Evolutionary conservation across 2,329 filamentous ascomycete species (phyloP), one percentile per base, ranked within the genome.

Genomic region (Plenodomus lindquistii): DNA sequence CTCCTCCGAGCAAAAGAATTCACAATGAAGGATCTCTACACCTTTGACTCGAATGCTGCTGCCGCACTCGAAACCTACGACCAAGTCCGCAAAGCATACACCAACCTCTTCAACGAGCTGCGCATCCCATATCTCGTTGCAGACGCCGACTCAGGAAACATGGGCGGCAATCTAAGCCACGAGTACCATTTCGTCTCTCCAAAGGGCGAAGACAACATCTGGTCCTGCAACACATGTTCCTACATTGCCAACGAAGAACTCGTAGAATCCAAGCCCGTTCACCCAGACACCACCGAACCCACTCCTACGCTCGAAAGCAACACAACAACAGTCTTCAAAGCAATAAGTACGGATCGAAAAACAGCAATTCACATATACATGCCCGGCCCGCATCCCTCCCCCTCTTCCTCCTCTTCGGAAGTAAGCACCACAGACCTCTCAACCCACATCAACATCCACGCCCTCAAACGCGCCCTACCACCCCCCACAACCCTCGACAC

Each of bases 21-120:
- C 63, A 75, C 91, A 60, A 99, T 99, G 94, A 99, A 99, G 73
- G 94, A 99, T 71, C 81, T 99, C 1, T 99, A 99, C 70, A 97
- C 92, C 0, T 99, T 99, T 66, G 94, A 99, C 66, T 75, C 80
- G 29, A 86, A 81, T 3, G 69, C 79, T 0, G 74, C 82, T 20
- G 76, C 82, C n/a, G 93, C 93, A 1, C 76, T 92, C n/a, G 74
- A 82, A 41, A 96, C 93, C 0, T 99, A 99, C 60, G 73, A 83
- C 6, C 75, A 85, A 36, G 91, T 96, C 2, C 84, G 88, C 41
- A 70, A 72, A 31, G 87, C 88, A 1, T 99, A 99, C 68, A 79
- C 78, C 11, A 80, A 80, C 16, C 82, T 99, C 42, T 95, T 99
- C 62, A 76, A 88, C 37, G 89, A 95, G 49, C 77, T 99, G 27